Evolutionary conservation across 31 red algal genomes (phyloP).

Genomic region (Asparagopsis taxiformis): DNA sequence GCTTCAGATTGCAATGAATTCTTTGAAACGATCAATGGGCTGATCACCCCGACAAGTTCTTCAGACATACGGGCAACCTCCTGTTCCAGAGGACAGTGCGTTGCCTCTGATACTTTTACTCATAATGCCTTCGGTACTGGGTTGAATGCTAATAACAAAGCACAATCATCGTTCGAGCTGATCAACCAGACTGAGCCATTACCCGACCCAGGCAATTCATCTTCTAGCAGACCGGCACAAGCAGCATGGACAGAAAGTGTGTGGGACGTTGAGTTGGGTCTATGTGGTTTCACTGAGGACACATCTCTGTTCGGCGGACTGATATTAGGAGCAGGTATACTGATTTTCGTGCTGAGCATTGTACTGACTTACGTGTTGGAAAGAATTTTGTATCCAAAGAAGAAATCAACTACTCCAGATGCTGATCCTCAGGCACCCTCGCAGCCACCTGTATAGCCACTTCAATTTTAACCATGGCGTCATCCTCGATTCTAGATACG

Average conservation of each 20-base stretch:
- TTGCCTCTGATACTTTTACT: constrained; percentile 62
- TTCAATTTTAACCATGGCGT: background rate
- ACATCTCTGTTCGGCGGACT: constrained; percentile 32
- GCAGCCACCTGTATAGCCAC: background rate
- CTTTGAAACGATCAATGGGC: constrained; percentile 14
- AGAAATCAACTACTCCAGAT: background rate
- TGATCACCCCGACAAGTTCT: constrained; percentile 3
- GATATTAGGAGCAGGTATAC: constrained; percentile 45
- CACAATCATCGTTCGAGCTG: constrained; percentile 29
- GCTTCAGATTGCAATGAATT: constrained; percentile 44
- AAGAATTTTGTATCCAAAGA: constrained; percentile 10
- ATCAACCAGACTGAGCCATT: constrained; percentile 7
- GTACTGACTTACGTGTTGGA: constrained; percentile 7
- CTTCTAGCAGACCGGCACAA: constrained; percentile 5
- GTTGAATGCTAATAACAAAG: constrained; percentile 28
- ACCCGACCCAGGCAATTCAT: constrained; percentile 3
- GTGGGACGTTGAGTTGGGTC: constrained; percentile 66
- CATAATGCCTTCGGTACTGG: constrained; percentile 72
- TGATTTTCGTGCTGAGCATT: constrained; percentile 41
- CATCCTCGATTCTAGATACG: no score
- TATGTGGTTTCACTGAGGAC: constrained; percentile 72
- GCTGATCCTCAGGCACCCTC: background rate
- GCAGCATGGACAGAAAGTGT: constrained; percentile 70
- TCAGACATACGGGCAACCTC: constrained; percentile 14
- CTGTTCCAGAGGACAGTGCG: constrained; percentile 39